Evolutionary conservation across 2,329 filamentous ascomycete species (phyloP).

Genomic region (Exserohilum rostratum): DNA sequence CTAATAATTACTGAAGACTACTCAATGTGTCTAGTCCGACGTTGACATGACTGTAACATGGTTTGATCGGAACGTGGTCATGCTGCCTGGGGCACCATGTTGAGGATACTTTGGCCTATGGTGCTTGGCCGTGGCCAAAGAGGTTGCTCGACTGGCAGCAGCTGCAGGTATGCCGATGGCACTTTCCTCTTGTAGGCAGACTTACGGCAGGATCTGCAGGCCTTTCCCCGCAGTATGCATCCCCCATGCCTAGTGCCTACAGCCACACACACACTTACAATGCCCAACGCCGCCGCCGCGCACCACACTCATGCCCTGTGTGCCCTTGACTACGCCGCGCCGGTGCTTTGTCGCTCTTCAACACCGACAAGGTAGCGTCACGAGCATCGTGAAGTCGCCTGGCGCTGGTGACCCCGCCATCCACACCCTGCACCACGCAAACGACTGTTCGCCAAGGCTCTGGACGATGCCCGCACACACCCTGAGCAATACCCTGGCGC

Average conservation of each 20-base stretch:
- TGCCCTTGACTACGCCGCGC: not conserved
- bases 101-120: not conserved
- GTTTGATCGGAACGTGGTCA: conserved; percentile 1
- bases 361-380: conserved; percentile 19
- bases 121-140: not conserved
- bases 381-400: conserved; percentile 21
- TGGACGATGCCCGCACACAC: not conserved
- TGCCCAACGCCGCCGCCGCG: not conserved
- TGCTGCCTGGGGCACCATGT: not conserved
- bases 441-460: not conserved
- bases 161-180: conserved; percentile 9
- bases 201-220: conserved; percentile 3
- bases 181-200: conserved; percentile 2
- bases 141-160: not conserved
- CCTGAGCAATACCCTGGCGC: not conserved
- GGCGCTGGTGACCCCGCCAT: not conserved
- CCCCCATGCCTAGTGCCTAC: not conserved
- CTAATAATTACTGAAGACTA: not conserved
- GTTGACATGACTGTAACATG: not conserved
- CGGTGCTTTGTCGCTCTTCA: conserved; percentile 20
- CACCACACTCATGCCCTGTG: not conserved
- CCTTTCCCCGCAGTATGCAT: conserved; percentile 16
- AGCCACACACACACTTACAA: not conserved
- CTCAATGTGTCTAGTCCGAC: not conserved
- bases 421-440: conserved; percentile 1